Evolutionary conservation across 2,329 filamentous ascomycete species (phyloP).

Genomic region (Drechslerella coelobrocha): DNA sequence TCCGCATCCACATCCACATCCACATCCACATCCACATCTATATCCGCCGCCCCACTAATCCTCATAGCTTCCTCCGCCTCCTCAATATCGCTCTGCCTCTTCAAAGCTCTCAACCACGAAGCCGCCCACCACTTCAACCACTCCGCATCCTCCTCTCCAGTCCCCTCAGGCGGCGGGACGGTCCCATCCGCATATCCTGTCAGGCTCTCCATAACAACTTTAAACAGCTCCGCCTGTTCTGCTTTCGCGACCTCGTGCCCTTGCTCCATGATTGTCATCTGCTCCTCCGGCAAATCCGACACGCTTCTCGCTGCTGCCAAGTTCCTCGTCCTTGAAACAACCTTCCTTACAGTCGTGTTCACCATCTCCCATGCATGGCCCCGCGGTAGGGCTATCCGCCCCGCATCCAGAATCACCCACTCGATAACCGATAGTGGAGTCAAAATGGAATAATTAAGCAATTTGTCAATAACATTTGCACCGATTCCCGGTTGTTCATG

Average conservation of each 20-base stretch:
- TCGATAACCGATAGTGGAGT: conserved; percentile 84
- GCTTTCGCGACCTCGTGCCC: conserved; percentile 72
- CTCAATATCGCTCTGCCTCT: conserved; percentile 81
- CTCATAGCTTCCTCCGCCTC: conserved; percentile 68
- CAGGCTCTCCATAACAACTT: conserved; percentile 74
- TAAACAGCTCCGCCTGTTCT: conserved; percentile 80
- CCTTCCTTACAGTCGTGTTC: conserved; percentile 84
- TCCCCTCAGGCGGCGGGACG: conserved; percentile 61
- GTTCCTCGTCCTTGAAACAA: conserved; percentile 83
- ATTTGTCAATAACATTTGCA: conserved; percentile 90
- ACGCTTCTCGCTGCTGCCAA: conserved; percentile 71
- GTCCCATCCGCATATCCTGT: conserved; percentile 31
- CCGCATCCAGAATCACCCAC: conserved; percentile 79
- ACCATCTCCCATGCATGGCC: conserved; percentile 89
- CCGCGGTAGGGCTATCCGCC: conserved; percentile 73
- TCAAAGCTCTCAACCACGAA: conserved; percentile 85
- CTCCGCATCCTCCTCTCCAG: conserved; percentile 66
- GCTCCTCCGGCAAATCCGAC: conserved; percentile 61
- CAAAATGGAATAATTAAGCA: conserved; percentile 95
- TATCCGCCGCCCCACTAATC: conserved; percentile 17
- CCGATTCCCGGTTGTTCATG: conserved; percentile 88
- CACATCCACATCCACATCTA: neutral
- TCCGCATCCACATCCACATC: conserved; percentile 35
- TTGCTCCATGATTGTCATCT: conserved; percentile 68
- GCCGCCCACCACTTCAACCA: conserved; percentile 80